Conservation (phyloP, 2,329 filamentous ascomycete species). For the Colletotrichum gloeosporioides region DNA sequence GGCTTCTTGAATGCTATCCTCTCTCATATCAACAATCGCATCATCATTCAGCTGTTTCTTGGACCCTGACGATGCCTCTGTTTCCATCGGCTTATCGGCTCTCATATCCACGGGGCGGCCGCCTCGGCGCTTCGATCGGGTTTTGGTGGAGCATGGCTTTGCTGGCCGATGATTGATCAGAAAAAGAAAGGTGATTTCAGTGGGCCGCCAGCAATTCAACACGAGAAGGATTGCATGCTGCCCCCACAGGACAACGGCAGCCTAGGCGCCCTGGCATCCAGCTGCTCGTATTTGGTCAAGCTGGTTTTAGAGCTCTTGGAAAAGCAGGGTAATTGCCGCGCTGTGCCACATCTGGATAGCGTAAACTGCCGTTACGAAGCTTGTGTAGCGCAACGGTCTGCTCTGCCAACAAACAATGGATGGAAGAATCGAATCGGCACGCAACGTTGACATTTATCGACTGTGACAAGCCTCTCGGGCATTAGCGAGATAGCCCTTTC, state of each 20-base stretch:
- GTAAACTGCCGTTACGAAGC: neutral
- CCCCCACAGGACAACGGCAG: neutral
- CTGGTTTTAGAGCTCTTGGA: neutral
- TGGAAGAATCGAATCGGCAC: neutral
- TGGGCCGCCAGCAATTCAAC: neutral
- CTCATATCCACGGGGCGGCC: neutral
- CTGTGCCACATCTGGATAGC: neutral
- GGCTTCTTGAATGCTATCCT: neutral
- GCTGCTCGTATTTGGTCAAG: neutral
- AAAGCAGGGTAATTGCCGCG: neutral
- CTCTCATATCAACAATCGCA: neutral
- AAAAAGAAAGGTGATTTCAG: neutral
- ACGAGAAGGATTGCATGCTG: constrained; percentile 2
- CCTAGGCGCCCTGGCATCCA: neutral
- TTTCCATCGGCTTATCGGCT: neutral
- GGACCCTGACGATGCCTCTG: neutral
- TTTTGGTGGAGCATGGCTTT: neutral
- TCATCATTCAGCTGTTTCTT: neutral
- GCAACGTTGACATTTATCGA: neutral
- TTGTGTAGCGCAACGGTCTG: neutral
- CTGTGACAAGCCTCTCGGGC: neutral
- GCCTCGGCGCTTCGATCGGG: neutral
- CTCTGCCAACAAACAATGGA: neutral
- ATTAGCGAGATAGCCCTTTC: neutral
- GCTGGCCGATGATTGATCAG: neutral